Conservation (phyloP, 805 yeast species). For the Barnettozyma sp. region DNA sequence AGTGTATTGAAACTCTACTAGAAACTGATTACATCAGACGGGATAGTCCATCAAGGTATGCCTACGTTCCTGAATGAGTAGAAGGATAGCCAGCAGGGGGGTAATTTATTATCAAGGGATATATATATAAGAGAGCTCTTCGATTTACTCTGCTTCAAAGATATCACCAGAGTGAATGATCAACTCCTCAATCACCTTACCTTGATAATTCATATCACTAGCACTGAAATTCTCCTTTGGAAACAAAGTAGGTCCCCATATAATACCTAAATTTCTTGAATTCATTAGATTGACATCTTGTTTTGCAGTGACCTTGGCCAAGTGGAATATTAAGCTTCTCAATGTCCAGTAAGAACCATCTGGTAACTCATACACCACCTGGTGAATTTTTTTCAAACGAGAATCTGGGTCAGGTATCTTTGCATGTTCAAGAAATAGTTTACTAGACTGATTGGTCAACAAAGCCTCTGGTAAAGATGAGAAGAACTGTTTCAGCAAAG, state of each 20-base stretch:
- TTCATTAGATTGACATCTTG: conserved; percentile 74
- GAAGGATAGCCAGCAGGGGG: no score
- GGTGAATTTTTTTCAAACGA: conserved; percentile 72
- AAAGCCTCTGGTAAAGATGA: conserved; percentile 82
- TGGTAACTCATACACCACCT: conserved; percentile 80
- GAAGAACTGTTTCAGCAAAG: conserved; percentile 78
- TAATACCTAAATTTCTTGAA: conserved; percentile 70
- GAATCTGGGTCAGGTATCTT: conserved; percentile 55
- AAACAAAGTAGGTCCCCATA: conserved; percentile 92
- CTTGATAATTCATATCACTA: conserved; percentile 70
- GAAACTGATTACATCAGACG: conserved; percentile 4
- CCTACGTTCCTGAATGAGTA: conserved; percentile 17
- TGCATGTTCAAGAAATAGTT: conserved; percentile 61
- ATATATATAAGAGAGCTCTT: no score
- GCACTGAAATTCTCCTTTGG: conserved; percentile 59
- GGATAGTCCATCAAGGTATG: conserved; percentile 9
- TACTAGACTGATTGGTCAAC: conserved; percentile 56
- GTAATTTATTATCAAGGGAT: no score
- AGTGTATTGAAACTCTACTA: conserved; percentile 9
- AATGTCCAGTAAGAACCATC: conserved; percentile 94
- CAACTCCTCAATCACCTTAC: conserved; percentile 76
- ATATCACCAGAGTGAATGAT: conserved; percentile 80
- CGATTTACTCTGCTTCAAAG: conserved; percentile 50
- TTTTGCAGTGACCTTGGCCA: conserved; percentile 61
- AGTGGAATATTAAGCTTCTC: conserved; percentile 77